Evolutionary conservation across 345 rosid species (phyloP), one percentile per base, ranked within the genome.

Genomic region (Populus ilicifolia): DNA sequence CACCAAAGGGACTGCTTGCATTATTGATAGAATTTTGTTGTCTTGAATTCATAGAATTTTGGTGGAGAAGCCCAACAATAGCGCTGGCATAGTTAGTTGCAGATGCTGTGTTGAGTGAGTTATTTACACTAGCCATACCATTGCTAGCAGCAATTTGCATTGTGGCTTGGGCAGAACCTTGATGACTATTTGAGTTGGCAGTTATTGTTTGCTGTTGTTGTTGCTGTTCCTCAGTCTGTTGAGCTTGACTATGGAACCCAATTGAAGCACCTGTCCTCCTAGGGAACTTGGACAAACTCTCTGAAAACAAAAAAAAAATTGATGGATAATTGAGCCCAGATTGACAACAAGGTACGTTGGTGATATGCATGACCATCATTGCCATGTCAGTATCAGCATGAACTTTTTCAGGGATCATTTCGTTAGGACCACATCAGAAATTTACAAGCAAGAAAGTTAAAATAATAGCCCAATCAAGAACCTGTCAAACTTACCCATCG

Each of bases 281-380:
- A 63, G 99, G 98, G 77, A 88, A 96, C 89, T 94, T 96, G 70
- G 95, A 91, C 88, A 94, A 91, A 84, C 99, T 94, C 88, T 96
- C 98, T 96, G 90, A 35, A 43, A 82, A 76, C 59, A 78, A 75
- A 46, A 23, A 18, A 69, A 9, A 12, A 1, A 41, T n/a, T n/a
- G 0, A 56, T 56, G n/a, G 23, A 59, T 59, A 59, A 59, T 59
- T 10, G 6, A 59, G 64, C 29, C 64, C 14, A 3, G n/a, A n/a
- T 21, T 46, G 36, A 43, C 30, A 65, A n/a, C 1, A 59, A 8
- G 64, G 29, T 59, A 59, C 23, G 29, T 9, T 59, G 14, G 29
- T 59, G 29, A 59, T 59, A 59, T 4, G 64, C 4, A 59, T 23
- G 29, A 59, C 4, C 5, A 59, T 59, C 64, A 59, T 6, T n/a